Conservation (phyloP, 2,329 filamentous ascomycete genomes). For the Hypoxylon sp. region DNA sequence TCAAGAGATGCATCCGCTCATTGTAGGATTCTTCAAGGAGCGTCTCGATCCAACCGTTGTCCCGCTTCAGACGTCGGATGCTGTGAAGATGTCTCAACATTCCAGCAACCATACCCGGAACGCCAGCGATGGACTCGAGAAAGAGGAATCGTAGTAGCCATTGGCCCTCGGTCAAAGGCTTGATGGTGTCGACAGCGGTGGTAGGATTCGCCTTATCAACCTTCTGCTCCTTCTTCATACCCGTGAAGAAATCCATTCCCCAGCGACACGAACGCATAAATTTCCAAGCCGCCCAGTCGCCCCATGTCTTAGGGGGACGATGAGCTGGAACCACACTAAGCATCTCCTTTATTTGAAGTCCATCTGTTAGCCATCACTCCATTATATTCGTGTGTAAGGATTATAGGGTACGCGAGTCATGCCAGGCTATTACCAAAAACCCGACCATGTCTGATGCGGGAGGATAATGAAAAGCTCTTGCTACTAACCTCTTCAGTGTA, state of each 20-base stretch:
- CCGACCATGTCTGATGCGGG: background rate
- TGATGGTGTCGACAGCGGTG: constrained; percentile 66
- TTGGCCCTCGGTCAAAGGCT: constrained; percentile 84
- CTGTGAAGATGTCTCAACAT: constrained; percentile 92
- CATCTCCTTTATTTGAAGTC: constrained; percentile 72
- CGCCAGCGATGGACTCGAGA: constrained; percentile 92
- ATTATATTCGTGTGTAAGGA: background rate
- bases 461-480: background rate
- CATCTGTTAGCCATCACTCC: constrained; percentile 20
- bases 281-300: constrained; percentile 84
- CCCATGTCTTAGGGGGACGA: constrained; percentile 77
- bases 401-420: background rate
- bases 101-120: constrained; percentile 96
- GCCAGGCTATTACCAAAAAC: background rate
- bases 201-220: constrained; percentile 71
- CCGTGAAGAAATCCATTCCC: constrained; percentile 86
- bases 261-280: constrained; percentile 83
- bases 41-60: constrained; percentile 97
- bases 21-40: constrained; percentile 92
- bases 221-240: constrained; percentile 79
- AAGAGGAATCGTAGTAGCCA: constrained; percentile 94
- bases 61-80: constrained; percentile 86
- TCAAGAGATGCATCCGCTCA: constrained; percentile 92
- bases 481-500: constrained; percentile 73
- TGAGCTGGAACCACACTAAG: constrained; percentile 80